These are phyloP conservation scores for Coffea canephora DNA, from an alignment of 257 asterid genomes.

Conservation along the genomic window DNA sequence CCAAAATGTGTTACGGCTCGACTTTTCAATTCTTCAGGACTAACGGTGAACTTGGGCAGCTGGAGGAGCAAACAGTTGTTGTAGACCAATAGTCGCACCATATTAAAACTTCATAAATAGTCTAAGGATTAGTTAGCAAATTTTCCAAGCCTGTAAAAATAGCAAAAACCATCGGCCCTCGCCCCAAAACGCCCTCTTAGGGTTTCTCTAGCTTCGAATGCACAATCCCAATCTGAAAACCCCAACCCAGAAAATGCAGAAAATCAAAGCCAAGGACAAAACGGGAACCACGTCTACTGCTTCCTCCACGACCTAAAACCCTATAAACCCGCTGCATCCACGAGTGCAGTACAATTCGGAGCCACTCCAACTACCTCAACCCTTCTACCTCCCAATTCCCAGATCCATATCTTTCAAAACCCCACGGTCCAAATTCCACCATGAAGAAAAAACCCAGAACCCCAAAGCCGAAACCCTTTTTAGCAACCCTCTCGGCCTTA, in stretches of 20 bases:
- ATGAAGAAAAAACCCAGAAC: constrained; percentile 24
- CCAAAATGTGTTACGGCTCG: too few species aligned
- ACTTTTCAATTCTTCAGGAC: too few species aligned
- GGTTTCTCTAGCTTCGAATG: constrained; percentile 10
- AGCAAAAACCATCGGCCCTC: too few species aligned
- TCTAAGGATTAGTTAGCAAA: too few species aligned
- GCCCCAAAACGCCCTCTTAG: constrained; percentile 6
- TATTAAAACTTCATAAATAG: too few species aligned
- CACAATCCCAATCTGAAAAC: background rate
- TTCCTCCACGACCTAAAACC: background rate
- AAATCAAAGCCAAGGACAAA: background rate
- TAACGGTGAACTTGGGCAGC: too few species aligned
- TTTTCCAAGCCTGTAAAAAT: too few species aligned
- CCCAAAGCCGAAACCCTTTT: constrained; percentile 20
- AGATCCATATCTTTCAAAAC: background rate
- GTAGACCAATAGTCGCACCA: too few species aligned
- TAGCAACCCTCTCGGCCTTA: constrained; percentile 21
- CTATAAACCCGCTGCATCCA: background rate
- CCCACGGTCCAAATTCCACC: background rate
- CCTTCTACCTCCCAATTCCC: background rate
- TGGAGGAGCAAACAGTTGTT: too few species aligned
- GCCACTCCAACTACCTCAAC: background rate
- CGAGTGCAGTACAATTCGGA: background rate
- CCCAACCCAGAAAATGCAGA: background rate
- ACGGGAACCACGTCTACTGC: background rate